Conservation (phyloP, 805 yeast species). For the Blastobotrys attinorum region DNA sequence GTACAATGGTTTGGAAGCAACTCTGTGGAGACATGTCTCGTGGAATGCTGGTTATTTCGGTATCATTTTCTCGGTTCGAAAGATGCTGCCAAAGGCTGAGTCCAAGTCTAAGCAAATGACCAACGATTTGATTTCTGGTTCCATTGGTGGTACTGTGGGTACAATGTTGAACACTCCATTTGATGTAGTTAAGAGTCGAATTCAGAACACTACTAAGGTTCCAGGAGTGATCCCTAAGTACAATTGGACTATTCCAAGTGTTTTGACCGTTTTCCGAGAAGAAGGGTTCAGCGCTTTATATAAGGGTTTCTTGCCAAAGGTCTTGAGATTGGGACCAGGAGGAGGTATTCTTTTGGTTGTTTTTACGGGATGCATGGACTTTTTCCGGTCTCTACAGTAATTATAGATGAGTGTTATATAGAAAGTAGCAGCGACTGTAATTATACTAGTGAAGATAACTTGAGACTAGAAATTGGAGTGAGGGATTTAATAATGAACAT, state of each 20-base stretch:
- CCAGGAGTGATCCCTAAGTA: conserved; percentile 80
- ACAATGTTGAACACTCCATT: conserved; percentile 94
- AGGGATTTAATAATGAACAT: background rate
- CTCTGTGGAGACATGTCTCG: conserved; percentile 90
- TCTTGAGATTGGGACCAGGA: conserved; percentile 96
- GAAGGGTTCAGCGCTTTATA: conserved; percentile 90
- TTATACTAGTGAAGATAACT: too few species aligned
- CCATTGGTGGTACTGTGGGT: conserved; percentile 95
- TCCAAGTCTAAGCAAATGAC: conserved; percentile 65
- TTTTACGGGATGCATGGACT: conserved; percentile 91
- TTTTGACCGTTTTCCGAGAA: conserved; percentile 67
- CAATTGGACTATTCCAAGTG: conserved; percentile 84
- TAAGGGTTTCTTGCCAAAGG: conserved; percentile 96
- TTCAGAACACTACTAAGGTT: conserved; percentile 62
- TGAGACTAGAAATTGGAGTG: too few species aligned
- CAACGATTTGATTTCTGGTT: conserved; percentile 86
- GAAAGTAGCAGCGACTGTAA: background rate
- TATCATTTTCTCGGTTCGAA: conserved; percentile 78
- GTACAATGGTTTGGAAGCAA: conserved; percentile 93
- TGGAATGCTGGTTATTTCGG: conserved; percentile 99
- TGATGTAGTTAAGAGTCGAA: conserved; percentile 92
- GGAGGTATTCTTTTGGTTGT: conserved; percentile 97
- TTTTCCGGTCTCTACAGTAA: conserved; percentile 42
- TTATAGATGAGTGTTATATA: background rate
- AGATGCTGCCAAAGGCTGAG: conserved; percentile 69